Percentiles rank a stretch among this genome's conserved stretches.
These are phyloP conservation scores for Globisporangium okanoganense DNA, from an alignment of 352 stramenopile species.

Conservation along the genomic window DNA sequence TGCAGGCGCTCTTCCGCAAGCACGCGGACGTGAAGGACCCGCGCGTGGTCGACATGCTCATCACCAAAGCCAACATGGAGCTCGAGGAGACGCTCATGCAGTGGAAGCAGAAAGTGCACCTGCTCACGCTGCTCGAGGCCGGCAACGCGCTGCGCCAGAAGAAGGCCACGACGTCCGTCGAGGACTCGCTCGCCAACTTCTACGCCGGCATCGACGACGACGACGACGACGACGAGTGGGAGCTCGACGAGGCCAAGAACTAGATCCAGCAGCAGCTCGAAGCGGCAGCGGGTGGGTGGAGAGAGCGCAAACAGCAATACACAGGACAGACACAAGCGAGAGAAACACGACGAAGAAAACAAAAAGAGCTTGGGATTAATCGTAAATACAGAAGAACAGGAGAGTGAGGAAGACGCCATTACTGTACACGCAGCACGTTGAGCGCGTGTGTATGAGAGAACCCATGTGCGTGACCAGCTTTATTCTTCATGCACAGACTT, in stretches of 20 bases:
- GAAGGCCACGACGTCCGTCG: constrained; percentile 40
- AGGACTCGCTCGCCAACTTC: constrained; percentile 78
- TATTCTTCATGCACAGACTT: too few relatives aligned
- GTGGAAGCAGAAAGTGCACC: constrained; percentile 97
- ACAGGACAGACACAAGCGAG: neutral
- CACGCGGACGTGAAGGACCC: constrained; percentile 93
- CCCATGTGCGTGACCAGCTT: too few relatives aligned
- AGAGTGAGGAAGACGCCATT: neutral
- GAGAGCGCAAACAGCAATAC: neutral
- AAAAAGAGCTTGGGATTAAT: constrained; percentile 10
- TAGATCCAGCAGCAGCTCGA: too few relatives aligned
- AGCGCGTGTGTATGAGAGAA: too few relatives aligned
- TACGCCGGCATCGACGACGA: constrained; percentile 69
- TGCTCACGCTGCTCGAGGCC: constrained; percentile 82
- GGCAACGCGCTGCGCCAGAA: constrained; percentile 50
- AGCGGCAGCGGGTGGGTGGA: too few relatives aligned
- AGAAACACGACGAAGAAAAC: constrained; percentile 2
- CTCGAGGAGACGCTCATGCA: constrained; percentile 97
- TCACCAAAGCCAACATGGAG: constrained; percentile 98
- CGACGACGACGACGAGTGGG: constrained; percentile 62
- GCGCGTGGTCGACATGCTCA: constrained; percentile 93
- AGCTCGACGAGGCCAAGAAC: constrained; percentile 24
- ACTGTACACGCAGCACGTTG: too few relatives aligned
- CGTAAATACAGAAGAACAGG: constrained; percentile 7
- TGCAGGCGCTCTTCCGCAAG: constrained; percentile 94